Base-by-base conservation (phyloP, 2,329 filamentous ascomycete species). In the Cercospora nicotianae region DNA sequence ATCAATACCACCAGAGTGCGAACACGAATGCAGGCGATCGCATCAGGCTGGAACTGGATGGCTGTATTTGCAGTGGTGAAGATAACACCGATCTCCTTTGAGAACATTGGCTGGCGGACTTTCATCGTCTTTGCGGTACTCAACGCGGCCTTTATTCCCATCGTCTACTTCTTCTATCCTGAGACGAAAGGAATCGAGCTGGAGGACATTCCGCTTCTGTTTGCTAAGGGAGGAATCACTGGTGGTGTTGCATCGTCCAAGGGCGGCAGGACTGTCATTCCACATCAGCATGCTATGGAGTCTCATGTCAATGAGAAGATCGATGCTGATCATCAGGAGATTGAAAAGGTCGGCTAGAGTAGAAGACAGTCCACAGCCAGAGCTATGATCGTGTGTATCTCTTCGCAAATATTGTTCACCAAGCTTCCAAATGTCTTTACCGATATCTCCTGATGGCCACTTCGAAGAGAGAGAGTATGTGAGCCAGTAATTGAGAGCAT, bases 21-120 rank as follows among this genome's bases (percentile, higher is more conserved):
- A 16, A 39, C 58, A 28, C 58, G 59, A 18, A 42, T 36, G 42
- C 58, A 62, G 26, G 59, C 58, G 3, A 55, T 66, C 3, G 64
- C 64, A 20, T 55, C 45, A 28, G 58, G 42, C 16, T 55, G 26
- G 30, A 66, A 66, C n/a, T 66, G 64, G 64, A 66, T 66, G 58
- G 30, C 55, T 16, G 57, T 58, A 5, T 78, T 85, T n/a, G 57
- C 57, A 9, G 63, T 65, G 7, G 63, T 65, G 71, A 84, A 72
- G 64, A 70, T 72, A 31, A 72, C 71, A 1, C 71, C 68, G 0
- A 70, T 68, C 5, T 63, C 66, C 26, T 26, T 61, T 13, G 57
- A 61, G 42, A 31, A 65, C 45, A 60, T 68, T 53, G 28, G 36
- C 7, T 62, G 58, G 62, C 55, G 63, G 36, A 58, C 63, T 2